These are phyloP conservation scores for Lactifluus subvellereus DNA, from an alignment of 768 basidiomycete species.

Conservation along the genomic window DNA sequence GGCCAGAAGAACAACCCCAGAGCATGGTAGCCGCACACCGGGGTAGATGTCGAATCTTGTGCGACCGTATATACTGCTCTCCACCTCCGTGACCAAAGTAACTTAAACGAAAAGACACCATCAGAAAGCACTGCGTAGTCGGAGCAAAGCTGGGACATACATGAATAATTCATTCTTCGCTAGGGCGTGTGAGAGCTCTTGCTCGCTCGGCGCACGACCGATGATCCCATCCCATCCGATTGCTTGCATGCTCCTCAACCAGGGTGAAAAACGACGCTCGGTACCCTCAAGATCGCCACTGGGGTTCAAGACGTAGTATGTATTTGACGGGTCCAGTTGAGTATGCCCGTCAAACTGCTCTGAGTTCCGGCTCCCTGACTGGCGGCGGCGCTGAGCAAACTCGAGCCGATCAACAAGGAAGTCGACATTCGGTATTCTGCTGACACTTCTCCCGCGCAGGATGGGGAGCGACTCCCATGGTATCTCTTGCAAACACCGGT, in stretches of 20 bases:
- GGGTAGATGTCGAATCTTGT: constrained; percentile 72
- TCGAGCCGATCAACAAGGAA: constrained; percentile 82
- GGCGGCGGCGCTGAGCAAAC: constrained; percentile 42
- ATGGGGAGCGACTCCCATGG: constrained; percentile 96
- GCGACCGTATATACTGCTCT: constrained; percentile 89
- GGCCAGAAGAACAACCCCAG: constrained; percentile 97
- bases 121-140: constrained; percentile 1
- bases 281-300: constrained; percentile 85
- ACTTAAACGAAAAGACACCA: constrained; percentile 37
- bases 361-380: constrained; percentile 30
- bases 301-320: constrained; percentile 86
- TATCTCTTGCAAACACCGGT: constrained; percentile 80
- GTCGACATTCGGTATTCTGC: constrained; percentile 85
- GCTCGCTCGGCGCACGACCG: constrained; percentile 73
- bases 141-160: constrained; percentile 46
- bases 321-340: constrained; percentile 56
- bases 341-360: constrained; percentile 39
- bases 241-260: constrained; percentile 64
- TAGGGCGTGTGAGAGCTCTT: constrained; percentile 74
- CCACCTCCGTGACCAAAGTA: constrained; percentile 98
- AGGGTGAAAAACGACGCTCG: constrained; percentile 73
- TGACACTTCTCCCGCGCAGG: constrained; percentile 77
- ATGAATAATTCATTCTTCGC: constrained; percentile 77
- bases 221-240: constrained; percentile 82
- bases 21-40: constrained; percentile 94